These are phyloP conservation scores for Nicotiana undulata DNA, from an alignment of 257 asterid genomes.

Conservation along the genomic window DNA sequence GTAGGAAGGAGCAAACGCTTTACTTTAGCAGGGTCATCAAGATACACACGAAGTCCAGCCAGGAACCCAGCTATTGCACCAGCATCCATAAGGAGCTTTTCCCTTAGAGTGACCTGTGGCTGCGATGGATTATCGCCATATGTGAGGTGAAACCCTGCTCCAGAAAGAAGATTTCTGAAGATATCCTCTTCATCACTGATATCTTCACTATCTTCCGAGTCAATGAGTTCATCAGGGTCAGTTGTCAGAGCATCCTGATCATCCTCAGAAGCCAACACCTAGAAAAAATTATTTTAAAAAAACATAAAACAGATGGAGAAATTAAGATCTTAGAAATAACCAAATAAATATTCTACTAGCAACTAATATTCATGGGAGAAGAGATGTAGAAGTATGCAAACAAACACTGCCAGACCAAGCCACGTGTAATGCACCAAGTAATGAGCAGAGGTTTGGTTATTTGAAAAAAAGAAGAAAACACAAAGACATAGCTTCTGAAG, in stretches of 20 bases:
- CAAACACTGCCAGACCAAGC: not conserved
- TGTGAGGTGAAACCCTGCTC: slow-evolving; percentile 96
- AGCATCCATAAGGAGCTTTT: slow-evolving; percentile 95
- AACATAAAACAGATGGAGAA: not conserved
- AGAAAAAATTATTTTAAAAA: not conserved
- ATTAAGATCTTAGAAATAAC: not conserved
- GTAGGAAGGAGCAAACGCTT: slow-evolving; percentile 96
- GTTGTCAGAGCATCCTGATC: slow-evolving; percentile 96
- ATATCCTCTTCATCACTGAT: slow-evolving; percentile 95
- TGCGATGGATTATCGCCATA: slow-evolving; percentile 87
- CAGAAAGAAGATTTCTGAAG: slow-evolving; percentile 86
- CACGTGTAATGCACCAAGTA: not conserved
- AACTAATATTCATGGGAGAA: not conserved
- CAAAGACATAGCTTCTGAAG: not conserved
- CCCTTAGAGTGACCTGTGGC: slow-evolving; percentile 90
- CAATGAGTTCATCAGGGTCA: slow-evolving; percentile 91
- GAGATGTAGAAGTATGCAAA: not conserved
- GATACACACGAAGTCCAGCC: slow-evolving; percentile 95
- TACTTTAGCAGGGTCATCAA: slow-evolving; percentile 94
- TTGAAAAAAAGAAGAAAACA: not conserved
- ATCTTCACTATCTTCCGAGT: slow-evolving; percentile 93
- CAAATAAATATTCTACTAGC: not conserved
- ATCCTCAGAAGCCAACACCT: slow-evolving; percentile 95
- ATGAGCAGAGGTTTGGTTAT: not conserved
- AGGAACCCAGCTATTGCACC: slow-evolving; percentile 98